A percentile compares a stretch with the other conserved stretches of the same genome.
Conservation (phyloP, 495 filamentous ascomycete species). For the Daldinia childiae region DNA sequence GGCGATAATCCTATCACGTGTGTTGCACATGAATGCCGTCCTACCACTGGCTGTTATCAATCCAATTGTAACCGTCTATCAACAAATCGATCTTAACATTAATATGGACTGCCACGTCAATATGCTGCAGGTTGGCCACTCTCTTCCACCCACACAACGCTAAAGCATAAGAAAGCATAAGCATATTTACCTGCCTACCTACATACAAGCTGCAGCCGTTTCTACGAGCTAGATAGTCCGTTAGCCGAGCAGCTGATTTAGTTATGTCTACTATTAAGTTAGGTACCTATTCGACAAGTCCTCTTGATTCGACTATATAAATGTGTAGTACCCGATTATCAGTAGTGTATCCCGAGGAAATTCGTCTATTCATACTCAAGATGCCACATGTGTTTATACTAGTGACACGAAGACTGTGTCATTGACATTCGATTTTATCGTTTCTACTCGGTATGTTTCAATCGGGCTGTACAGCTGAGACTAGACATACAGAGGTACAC, state of each 20-base stretch:
- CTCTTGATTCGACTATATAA: conserved; percentile 15
- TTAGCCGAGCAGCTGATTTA: conserved; percentile 23
- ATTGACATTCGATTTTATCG: neutral
- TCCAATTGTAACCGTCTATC: conserved; percentile 30
- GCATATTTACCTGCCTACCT: neutral
- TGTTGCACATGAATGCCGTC: conserved; percentile 7
- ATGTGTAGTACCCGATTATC: conserved; percentile 21
- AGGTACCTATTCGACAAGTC: conserved; percentile 13
- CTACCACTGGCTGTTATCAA: conserved; percentile 24
- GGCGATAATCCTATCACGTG: conserved; percentile 40
- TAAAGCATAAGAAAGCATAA: conserved; percentile 14
- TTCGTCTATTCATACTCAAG: conserved; percentile 28
- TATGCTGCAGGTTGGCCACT: conserved; percentile 30
- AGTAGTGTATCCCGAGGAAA: conserved; percentile 29
- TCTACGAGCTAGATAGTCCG: neutral
- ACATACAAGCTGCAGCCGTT: conserved; percentile 1
- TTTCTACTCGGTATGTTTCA: conserved; percentile 27
- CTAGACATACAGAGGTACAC: conserved; percentile 10
- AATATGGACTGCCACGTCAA: conserved; percentile 45
- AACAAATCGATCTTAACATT: conserved; percentile 40
- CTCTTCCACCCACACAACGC: conserved; percentile 22
- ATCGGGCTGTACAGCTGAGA: conserved; percentile 33
- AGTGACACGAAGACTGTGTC: conserved; percentile 22
- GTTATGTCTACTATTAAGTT: neutral
- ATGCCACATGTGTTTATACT: conserved; percentile 15